A percentile compares a stretch with the other conserved stretches of the same genome.
phyloP scores from a whole-genome alignment of 1,139 yeast genomes.

The Pichia inconspicua region DNA sequence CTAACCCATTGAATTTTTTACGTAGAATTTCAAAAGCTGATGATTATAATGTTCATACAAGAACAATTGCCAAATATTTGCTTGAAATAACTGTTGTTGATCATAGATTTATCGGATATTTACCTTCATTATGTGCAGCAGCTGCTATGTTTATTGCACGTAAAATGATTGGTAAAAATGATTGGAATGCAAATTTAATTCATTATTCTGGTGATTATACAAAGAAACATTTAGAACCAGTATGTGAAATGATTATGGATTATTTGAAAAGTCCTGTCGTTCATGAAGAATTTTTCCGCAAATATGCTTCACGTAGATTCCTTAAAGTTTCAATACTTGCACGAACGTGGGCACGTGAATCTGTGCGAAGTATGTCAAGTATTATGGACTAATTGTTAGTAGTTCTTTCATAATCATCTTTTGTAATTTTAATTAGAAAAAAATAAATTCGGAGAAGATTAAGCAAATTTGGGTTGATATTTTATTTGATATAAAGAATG shows the following conservation, averaged over 20 bases:
- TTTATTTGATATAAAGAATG: slow-evolving; percentile 1
- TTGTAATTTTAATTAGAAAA: no score
- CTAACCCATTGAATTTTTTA: slow-evolving; percentile 90
- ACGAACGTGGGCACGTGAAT: slow-evolving; percentile 82
- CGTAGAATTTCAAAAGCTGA: slow-evolving; percentile 93
- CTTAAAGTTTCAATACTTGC: slow-evolving; percentile 87
- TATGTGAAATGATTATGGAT: slow-evolving; percentile 66
- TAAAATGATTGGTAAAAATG: slow-evolving; percentile 61
- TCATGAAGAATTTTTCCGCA: slow-evolving; percentile 90
- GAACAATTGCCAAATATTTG: slow-evolving; percentile 86
- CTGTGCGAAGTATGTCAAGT: slow-evolving; percentile 33
- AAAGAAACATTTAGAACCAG: slow-evolving; percentile 60
- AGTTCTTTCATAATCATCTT: no score
- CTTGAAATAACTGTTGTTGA: slow-evolving; percentile 78
- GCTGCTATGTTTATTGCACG: slow-evolving; percentile 88
- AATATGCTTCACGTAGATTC: slow-evolving; percentile 84
- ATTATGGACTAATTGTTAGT: slow-evolving; percentile 25
- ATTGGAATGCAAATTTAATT: slow-evolving; percentile 76
- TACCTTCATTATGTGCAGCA: slow-evolving; percentile 83
- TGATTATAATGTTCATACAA: slow-evolving; percentile 84
- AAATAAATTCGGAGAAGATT: no score
- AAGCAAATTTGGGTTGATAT: no score
- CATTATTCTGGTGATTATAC: slow-evolving; percentile 93
- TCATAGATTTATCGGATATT: slow-evolving; percentile 66
- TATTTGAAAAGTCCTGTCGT: slow-evolving; percentile 77